Evolutionary conservation across 1,284 basidiomycete genomes (phyloP), one percentile per base, ranked within the genome.

Genomic region (Cutaneotrichosporon mucoides): DNA sequence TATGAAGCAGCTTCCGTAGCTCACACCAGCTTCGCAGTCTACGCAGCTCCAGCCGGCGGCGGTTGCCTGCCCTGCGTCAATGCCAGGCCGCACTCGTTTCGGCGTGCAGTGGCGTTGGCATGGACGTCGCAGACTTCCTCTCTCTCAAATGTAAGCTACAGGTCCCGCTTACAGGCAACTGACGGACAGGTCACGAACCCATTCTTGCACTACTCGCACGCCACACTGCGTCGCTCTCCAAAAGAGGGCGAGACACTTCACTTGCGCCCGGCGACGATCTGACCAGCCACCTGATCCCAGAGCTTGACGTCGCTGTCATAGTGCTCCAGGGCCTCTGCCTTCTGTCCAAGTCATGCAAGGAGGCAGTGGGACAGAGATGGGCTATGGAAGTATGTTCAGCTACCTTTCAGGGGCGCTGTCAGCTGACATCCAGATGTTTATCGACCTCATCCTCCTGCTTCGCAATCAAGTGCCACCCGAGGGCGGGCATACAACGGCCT

Each of bases 301-400:
- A 77, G 59, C 54, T 77, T 36, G 62, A 61, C 34, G 34, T 54
- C 4, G 79, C 84, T 0, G 79, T 92, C 8, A 84, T 82, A 0
- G 79, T 92, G 16, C 79, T 93, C 6, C 91, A 94, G 76, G 91
- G 92, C 3, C 79, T 91, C n/a, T 82, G 82, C 8, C 80, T 94
- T 38, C 82, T 86, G 33, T 90, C 92, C 72, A 68, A 77, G 10
- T 67, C 82, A 1, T 89, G 85, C 63, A 93, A 93, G 71, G 71
- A 73, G 1, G 88, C 82, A 56, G 81, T 91, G 12, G 86, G 88
- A 7, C 83, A 89, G 45, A 82, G 80, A 58, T 84, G 85, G 72
- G 79, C 85, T 13, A 76, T 92, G 24, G 88, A 92, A 82, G 91
- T 89, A 66, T 55, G 82, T 11, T 24, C 3, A 16, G n/a, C 43